A percentile compares a stretch with the other conserved stretches of the same genome.
Conservation (phyloP, 2,329 filamentous ascomycete genomes). For the Ceratocystis huliohia region DNA sequence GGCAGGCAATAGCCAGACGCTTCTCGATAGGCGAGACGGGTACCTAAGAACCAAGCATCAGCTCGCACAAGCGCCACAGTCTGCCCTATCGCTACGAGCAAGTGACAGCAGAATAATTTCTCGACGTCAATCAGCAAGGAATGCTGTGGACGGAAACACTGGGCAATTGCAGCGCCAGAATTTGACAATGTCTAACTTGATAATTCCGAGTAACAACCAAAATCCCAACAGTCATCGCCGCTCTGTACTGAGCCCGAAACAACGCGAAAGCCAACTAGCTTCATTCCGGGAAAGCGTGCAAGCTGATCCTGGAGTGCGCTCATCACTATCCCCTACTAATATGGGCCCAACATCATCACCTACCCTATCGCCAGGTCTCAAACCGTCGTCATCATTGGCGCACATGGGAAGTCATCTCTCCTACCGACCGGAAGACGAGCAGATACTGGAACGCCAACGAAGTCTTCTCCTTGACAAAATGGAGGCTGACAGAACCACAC, state of each 20-base stretch:
- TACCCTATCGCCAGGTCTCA: not conserved
- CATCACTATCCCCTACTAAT: not conserved
- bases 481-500: slow-evolving; percentile 48
- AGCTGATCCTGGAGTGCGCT: slow-evolving; percentile 33
- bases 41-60: slow-evolving; percentile 40
- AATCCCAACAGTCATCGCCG: slow-evolving; percentile 44
- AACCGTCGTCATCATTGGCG: slow-evolving; percentile 14
- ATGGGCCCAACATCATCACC: not conserved
- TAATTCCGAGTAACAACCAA: slow-evolving; percentile 32
- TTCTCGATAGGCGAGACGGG: slow-evolving; percentile 44
- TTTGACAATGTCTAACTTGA: slow-evolving; percentile 30
- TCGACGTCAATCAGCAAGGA: not conserved
- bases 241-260: slow-evolving; percentile 31
- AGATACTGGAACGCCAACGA: slow-evolving; percentile 40
- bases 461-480: slow-evolving; percentile 47
- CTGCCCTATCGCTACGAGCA: slow-evolving; percentile 6
- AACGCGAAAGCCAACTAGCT: slow-evolving; percentile 48
- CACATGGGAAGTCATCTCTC: not conserved
- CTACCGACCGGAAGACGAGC: slow-evolving; percentile 30
- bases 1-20: slow-evolving; percentile 30
- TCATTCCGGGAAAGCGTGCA: slow-evolving; percentile 55
- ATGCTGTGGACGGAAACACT: slow-evolving; percentile 32
- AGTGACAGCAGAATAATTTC: not conserved
- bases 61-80: slow-evolving; percentile 25
- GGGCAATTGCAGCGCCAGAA: slow-evolving; percentile 45